Evolutionary conservation across 176 grass and related monocot species (phyloP).

Genomic region (Bonia amplexicaulis): DNA sequence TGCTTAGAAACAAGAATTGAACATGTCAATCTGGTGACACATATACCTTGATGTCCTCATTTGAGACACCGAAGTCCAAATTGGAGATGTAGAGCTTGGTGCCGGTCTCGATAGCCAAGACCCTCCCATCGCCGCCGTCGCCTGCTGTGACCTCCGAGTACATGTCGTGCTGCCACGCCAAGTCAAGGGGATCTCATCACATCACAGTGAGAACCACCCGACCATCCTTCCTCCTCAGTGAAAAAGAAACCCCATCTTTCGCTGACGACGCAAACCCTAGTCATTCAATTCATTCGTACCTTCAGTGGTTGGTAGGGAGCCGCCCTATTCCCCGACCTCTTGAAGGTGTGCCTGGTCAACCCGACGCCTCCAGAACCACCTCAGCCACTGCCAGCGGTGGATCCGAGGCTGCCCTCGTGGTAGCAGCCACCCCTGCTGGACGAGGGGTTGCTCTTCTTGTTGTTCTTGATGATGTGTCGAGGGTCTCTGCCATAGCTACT

Average conservation of each 20-base stretch:
- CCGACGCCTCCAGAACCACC: too few species aligned
- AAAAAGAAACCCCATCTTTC: constrained; percentile 19
- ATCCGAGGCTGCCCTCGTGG: too few species aligned
- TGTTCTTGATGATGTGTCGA: too few species aligned
- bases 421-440: too few species aligned
- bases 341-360: too few species aligned
- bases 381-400: too few species aligned
- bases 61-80: constrained; percentile 80
- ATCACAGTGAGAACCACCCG: constrained; percentile 69
- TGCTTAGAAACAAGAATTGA: neutral
- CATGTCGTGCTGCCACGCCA: constrained; percentile 89
- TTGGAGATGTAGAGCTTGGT: constrained; percentile 92
- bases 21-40: neutral
- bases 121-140: constrained; percentile 21
- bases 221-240: constrained; percentile 39
- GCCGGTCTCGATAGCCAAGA: constrained; percentile 76
- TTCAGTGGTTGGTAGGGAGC: too few species aligned
- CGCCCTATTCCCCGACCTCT: too few species aligned
- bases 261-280: too few species aligned
- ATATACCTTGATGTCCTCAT: constrained; percentile 87
- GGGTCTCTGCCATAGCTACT: too few species aligned
- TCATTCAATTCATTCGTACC: too few species aligned
- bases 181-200: constrained; percentile 66
- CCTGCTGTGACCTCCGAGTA: constrained; percentile 35
- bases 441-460: too few species aligned